These are phyloP conservation scores for Aspergillus latus DNA, from an alignment of 2,329 filamentous ascomycete species.

Conservation along the genomic window DNA sequence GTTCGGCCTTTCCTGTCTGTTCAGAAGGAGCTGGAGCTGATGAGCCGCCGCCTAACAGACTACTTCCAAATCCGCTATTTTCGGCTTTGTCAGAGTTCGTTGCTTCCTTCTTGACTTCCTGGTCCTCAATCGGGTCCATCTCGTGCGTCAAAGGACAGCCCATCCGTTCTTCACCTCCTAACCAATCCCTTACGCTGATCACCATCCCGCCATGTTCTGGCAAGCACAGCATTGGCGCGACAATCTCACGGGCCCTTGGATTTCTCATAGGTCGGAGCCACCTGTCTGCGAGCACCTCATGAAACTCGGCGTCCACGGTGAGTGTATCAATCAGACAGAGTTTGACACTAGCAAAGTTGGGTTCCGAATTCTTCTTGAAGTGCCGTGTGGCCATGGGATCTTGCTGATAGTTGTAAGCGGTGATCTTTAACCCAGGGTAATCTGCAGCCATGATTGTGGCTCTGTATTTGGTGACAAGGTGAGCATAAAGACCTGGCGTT, in stretches of 20 bases:
- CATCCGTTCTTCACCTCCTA: constrained; percentile 97
- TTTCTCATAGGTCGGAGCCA: constrained; percentile 94
- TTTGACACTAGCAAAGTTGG: constrained; percentile 92
- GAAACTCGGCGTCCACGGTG: constrained; percentile 93
- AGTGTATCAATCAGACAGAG: constrained; percentile 94
- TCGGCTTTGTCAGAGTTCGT: constrained; percentile 55
- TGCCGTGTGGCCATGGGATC: constrained; percentile 97
- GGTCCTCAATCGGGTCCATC: constrained; percentile 52
- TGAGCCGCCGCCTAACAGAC: constrained; percentile 72
- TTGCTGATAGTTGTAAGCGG: constrained; percentile 96
- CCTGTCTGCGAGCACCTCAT: constrained; percentile 90
- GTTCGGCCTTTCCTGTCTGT: constrained; percentile 66
- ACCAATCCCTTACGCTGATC: constrained; percentile 91
- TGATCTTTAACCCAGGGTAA: constrained; percentile 90
- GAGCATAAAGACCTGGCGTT: constrained; percentile 89
- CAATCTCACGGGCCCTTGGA: constrained; percentile 79
- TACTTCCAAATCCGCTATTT: constrained; percentile 60
- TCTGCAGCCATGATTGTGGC: constrained; percentile 91
- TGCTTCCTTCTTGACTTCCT: constrained; percentile 57
- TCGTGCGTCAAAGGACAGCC: constrained; percentile 77
- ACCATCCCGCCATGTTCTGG: constrained; percentile 99
- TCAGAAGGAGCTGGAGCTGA: constrained; percentile 60
- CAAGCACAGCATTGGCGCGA: constrained; percentile 94
- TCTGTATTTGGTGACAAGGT: constrained; percentile 97
- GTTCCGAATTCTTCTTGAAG: constrained; percentile 95